phyloP scores from a whole-genome alignment of 495 filamentous ascomycete genomes.

The Parachaetomium inaequale region DNA sequence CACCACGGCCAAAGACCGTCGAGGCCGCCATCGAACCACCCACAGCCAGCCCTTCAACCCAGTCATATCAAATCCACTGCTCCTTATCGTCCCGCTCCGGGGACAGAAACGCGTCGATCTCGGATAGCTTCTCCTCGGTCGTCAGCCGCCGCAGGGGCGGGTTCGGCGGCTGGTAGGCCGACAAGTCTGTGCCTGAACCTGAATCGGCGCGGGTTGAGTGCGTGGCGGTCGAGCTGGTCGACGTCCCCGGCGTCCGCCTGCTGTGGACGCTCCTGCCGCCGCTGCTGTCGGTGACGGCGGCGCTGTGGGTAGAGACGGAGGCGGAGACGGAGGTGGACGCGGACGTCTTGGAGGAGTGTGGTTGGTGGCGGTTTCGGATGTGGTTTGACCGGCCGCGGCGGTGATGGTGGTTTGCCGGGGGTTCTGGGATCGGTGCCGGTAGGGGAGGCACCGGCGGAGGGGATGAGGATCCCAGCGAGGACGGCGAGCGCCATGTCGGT shows the following conservation, averaged over 20 bases:
- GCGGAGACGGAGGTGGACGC: not conserved
- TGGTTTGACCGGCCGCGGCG: not conserved
- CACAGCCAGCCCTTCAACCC: too few relatives aligned
- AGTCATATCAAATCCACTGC: not conserved
- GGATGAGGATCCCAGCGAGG: not conserved
- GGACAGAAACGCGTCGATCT: constrained; percentile 16
- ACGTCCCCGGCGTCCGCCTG: not conserved
- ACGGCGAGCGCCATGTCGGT: constrained; percentile 14
- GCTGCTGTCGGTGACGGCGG: constrained; percentile 1
- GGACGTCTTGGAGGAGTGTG: not conserved
- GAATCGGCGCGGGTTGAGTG: constrained; percentile 1
- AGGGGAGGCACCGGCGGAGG: not conserved
- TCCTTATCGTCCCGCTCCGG: not conserved
- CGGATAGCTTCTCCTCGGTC: constrained; percentile 14
- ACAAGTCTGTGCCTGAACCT: not conserved
- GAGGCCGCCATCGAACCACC: not conserved
- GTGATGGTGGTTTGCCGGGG: not conserved
- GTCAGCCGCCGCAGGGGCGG: constrained; percentile 6
- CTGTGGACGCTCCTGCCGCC: not conserved
- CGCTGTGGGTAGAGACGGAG: not conserved
- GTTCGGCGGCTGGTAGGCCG: not conserved
- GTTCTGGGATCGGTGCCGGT: not conserved
- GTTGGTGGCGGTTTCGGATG: not conserved
- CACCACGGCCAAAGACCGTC: not conserved
- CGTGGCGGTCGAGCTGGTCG: not conserved